A percentile compares a stretch with the other conserved stretches of the same genome.
phyloP scores from a whole-genome alignment of 2,329 filamentous ascomycete species.

The Uncinocarpus reesii region DNA sequence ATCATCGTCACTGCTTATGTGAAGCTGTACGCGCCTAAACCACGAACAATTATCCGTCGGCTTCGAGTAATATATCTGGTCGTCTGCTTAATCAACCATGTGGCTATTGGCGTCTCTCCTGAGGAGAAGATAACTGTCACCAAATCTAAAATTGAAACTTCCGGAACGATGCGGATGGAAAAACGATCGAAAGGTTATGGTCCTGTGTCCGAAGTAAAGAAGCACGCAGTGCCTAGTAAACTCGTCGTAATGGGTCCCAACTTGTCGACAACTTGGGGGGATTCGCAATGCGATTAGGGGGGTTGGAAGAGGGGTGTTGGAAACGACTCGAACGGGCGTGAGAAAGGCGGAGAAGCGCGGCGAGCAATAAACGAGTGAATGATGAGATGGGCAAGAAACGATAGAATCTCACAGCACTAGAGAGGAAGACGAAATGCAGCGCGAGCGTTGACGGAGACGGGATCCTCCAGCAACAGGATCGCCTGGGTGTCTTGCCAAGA shows the following conservation, averaged over 20 bases:
- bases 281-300: conserved; percentile 1
- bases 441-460: background rate
- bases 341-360: background rate
- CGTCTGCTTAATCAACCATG: conserved; percentile 1
- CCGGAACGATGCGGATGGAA: too few relatives aligned
- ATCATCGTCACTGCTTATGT: conserved; percentile 4
- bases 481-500: conserved; percentile 6
- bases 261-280: too few relatives aligned
- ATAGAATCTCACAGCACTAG: background rate
- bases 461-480: background rate
- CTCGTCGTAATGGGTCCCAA: too few relatives aligned
- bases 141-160: background rate
- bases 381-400: background rate
- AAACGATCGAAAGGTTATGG: too few relatives aligned
- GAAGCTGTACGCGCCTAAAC: too few relatives aligned
- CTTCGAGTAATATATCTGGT: background rate
- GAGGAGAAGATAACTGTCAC: background rate
- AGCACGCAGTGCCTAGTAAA: too few relatives aligned
- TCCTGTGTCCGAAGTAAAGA: too few relatives aligned
- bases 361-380: conserved; percentile 9
- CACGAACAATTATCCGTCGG: background rate
- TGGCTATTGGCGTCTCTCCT: background rate
- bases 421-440: background rate
- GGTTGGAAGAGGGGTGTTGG: background rate
- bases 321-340: background rate